Percentiles rank a stretch among this genome's conserved stretches.
Evolutionary conservation across 768 basidiomycete genomes (phyloP).

Genomic region (Mrakia frigida): DNA sequence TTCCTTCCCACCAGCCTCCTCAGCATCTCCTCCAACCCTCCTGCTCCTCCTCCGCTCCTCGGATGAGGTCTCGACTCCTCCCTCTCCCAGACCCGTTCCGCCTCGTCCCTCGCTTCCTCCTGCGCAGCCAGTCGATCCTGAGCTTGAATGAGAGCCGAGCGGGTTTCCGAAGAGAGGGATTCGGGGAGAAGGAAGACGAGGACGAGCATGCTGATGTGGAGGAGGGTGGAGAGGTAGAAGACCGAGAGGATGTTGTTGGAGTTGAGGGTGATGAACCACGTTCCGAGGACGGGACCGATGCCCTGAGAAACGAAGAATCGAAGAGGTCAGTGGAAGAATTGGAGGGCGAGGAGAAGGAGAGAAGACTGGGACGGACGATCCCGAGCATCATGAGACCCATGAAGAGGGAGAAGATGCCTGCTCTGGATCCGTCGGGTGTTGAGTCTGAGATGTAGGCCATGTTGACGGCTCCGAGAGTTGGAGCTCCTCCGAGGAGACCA

Average conservation of each 20-base stretch:
- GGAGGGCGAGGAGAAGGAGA: neutral
- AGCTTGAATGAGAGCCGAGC: slow-evolving; percentile 35
- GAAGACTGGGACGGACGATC: neutral
- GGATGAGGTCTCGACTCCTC: slow-evolving; percentile 26
- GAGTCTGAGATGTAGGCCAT: slow-evolving; percentile 62
- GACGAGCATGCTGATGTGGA: slow-evolving; percentile 56
- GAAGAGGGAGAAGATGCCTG: slow-evolving; percentile 65
- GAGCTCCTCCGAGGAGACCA: slow-evolving; percentile 11
- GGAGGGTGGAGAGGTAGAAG: slow-evolving; percentile 56
- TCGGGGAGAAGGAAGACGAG: slow-evolving; percentile 57
- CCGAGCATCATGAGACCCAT: slow-evolving; percentile 64
- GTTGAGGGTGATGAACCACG: slow-evolving; percentile 58
- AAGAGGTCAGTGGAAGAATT: neutral
- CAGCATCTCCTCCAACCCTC: neutral
- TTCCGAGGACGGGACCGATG: slow-evolving; percentile 66
- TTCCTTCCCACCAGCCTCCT: slow-evolving; percentile 29
- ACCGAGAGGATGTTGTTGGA: slow-evolving; percentile 52
- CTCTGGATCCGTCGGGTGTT: slow-evolving; percentile 71
- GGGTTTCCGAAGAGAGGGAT: slow-evolving; percentile 55
- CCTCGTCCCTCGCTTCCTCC: slow-evolving; percentile 35
- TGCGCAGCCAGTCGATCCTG: slow-evolving; percentile 31
- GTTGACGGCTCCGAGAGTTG: slow-evolving; percentile 14
- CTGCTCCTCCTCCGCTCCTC: too few species aligned
- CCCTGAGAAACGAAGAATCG: slow-evolving; percentile 53
- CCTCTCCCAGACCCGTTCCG: slow-evolving; percentile 42